Conservation (phyloP, 78 protist genomes). For the Guillardia theta region DNA sequence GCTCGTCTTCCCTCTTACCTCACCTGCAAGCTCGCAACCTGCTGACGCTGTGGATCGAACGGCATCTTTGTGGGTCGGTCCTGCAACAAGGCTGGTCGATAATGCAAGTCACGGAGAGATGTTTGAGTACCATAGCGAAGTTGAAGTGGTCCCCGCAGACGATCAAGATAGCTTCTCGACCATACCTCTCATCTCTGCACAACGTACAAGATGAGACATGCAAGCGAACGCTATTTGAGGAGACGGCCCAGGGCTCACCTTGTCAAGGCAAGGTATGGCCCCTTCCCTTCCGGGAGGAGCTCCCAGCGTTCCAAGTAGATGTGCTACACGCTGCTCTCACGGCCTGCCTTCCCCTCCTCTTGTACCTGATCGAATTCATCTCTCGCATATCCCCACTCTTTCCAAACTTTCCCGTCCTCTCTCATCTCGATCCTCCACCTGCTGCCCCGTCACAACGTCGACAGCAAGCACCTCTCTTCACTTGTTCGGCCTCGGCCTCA, state of each 20-base stretch:
- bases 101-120: too few relatives aligned
- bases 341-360: too few relatives aligned
- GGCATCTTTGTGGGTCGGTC: neutral
- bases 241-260: neutral
- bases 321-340: neutral
- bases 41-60: neutral
- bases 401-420: neutral
- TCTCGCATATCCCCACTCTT: neutral
- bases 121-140: neutral
- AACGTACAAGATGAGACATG: neutral
- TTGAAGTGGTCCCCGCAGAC: neutral
- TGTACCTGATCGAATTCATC: too few relatives aligned
- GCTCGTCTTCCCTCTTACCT: too few relatives aligned
- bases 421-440: conserved; percentile 30
- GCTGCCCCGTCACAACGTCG: too few relatives aligned
- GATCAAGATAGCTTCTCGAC: neutral
- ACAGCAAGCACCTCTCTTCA: too few relatives aligned
- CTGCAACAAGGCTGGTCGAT: too few relatives aligned
- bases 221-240: neutral
- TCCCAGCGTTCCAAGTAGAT: conserved; percentile 31
- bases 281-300: neutral
- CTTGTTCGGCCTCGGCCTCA: conserved; percentile 44
- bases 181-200: neutral
- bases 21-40: too few relatives aligned
- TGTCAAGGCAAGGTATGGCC: neutral